Conservation (phyloP, 2,329 filamentous ascomycete genomes). For the Venturia pyrina region DNA sequence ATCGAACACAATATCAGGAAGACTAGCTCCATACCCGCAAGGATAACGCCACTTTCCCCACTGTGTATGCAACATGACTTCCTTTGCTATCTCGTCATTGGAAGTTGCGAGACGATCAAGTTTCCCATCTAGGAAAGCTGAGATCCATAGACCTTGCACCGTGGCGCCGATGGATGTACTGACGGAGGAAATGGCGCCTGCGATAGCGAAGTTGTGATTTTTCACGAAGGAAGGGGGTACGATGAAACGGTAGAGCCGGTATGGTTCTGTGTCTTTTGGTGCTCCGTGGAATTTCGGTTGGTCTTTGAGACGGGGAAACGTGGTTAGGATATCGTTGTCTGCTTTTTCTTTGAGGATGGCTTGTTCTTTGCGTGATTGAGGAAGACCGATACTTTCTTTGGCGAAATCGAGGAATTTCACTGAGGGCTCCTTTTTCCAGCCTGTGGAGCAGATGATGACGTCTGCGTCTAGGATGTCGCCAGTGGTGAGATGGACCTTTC, state of each 20-base stretch:
- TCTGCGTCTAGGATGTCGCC: constrained; percentile 37
- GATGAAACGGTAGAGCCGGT: constrained; percentile 35
- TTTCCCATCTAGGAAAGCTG: constrained; percentile 50
- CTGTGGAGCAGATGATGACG: constrained; percentile 45
- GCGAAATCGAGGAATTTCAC: constrained; percentile 34
- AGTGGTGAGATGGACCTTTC: constrained; percentile 38
- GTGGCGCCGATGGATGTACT: constrained; percentile 28
- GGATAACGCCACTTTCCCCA: constrained; percentile 24
- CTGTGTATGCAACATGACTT: constrained; percentile 23
- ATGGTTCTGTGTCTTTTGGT: constrained; percentile 15
- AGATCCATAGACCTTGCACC: constrained; percentile 38
- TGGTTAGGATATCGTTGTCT: constrained; percentile 41
- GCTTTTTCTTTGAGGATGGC: constrained; percentile 23
- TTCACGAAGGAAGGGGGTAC: constrained; percentile 26
- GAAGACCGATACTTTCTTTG: constrained; percentile 16
- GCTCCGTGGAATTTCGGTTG: constrained; percentile 30
- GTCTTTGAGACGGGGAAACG: constrained; percentile 43
- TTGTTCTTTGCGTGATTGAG: constrained; percentile 17
- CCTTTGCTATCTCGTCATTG: constrained; percentile 15
- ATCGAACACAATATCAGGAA: constrained; percentile 24
- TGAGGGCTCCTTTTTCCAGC: constrained; percentile 43
- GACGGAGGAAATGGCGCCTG: constrained; percentile 29
- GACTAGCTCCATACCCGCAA: constrained; percentile 20
- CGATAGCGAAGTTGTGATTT: constrained; percentile 30
- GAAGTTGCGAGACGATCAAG: constrained; percentile 25